Conservation (phyloP, 1,284 basidiomycete genomes). For the Heterobasidion parviporum region DNA sequence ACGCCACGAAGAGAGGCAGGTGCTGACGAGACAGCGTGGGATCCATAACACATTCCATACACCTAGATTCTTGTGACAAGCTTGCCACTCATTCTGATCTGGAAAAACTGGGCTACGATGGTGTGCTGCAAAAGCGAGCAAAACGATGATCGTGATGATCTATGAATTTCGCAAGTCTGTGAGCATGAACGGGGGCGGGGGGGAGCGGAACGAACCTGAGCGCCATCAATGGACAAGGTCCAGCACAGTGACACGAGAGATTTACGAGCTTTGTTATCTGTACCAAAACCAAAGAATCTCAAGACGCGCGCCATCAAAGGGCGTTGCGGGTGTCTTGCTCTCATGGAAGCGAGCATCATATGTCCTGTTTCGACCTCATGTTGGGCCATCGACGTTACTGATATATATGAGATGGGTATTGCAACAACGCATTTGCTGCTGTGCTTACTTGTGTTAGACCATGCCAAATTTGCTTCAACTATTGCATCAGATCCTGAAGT, state of each 20-base stretch:
- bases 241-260: conserved; percentile 49
- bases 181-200: neutral
- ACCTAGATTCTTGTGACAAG: conserved; percentile 61
- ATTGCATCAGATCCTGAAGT: too few relatives aligned
- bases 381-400: neutral
- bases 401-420: too few relatives aligned
- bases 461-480: too few relatives aligned
- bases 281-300: conserved; percentile 48
- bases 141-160: conserved; percentile 44
- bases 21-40: conserved; percentile 44
- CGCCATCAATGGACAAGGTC: conserved; percentile 42
- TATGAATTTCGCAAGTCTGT: conserved; percentile 18
- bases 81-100: conserved; percentile 48
- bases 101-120: conserved; percentile 40
- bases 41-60: conserved; percentile 68
- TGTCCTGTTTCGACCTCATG: neutral
- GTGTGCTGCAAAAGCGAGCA: conserved; percentile 43
- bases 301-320: conserved; percentile 16
- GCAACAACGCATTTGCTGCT: too few relatives aligned
- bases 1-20: conserved; percentile 50
- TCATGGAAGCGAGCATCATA: neutral
- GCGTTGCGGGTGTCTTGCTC: neutral
- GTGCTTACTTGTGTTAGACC: too few relatives aligned
- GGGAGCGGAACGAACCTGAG: conserved; percentile 37
- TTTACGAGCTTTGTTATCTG: conserved; percentile 46